Conservation (phyloP, 176 grass and related monocot genomes). For the Saccharum spontaneum region DNA sequence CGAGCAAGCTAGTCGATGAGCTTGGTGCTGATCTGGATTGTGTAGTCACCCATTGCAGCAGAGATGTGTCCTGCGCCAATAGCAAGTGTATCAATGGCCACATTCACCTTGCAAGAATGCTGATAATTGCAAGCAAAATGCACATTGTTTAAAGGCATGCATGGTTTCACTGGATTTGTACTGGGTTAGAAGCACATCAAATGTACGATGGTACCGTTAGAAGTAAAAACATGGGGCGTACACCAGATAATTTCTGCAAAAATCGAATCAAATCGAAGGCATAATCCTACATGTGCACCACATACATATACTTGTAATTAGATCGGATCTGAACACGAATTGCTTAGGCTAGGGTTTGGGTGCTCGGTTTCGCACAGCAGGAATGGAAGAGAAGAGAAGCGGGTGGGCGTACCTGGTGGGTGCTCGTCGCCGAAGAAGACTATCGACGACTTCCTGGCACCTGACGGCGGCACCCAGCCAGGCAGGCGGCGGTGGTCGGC, state of each 20-base stretch:
- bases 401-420: not conserved
- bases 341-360: not conserved
- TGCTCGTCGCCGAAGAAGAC: not conserved
- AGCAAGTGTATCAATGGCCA: constrained; percentile 4
- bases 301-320: no score
- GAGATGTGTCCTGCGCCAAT: not conserved
- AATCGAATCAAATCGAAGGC: no score
- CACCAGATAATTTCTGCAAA: no score
- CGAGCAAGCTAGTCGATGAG: constrained; percentile 61
- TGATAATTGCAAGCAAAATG: not conserved
- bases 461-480: not conserved
- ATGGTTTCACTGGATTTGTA: not conserved
- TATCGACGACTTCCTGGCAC: no score
- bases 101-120: not conserved
- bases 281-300: no score
- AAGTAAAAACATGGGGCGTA: no score
- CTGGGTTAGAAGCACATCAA: not conserved
- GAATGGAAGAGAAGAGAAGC: not conserved
- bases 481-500: no score
- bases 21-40: constrained; percentile 77
- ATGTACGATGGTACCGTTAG: not conserved
- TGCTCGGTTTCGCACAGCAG: not conserved
- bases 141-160: not conserved
- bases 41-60: constrained; percentile 63
- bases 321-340: no score